phyloP scores from a whole-genome alignment of 768 basidiomycete genomes.

The Auriscalpium vulgare region DNA sequence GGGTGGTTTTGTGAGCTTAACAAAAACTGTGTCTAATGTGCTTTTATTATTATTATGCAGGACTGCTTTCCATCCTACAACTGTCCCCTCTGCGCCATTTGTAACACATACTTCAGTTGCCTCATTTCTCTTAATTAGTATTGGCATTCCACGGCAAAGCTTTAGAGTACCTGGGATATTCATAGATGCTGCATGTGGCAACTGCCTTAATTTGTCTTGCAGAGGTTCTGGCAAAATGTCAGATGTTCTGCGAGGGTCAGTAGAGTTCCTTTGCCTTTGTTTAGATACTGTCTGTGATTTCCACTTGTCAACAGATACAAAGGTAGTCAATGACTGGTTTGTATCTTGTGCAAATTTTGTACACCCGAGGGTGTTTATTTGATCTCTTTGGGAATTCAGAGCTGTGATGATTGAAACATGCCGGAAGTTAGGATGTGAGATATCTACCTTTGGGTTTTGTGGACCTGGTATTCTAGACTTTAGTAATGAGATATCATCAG shows the following conservation, averaged over 20 bases:
- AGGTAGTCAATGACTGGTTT: conserved; percentile 18
- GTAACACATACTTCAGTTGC: conserved; percentile 20
- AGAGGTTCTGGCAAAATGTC: not conserved
- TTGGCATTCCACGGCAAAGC: conserved; percentile 18
- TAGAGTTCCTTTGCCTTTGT: not conserved
- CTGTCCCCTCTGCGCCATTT: conserved; percentile 17
- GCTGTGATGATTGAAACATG: conserved; percentile 32
- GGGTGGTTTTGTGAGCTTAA: conserved; percentile 5
- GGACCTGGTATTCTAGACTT: conserved; percentile 17
- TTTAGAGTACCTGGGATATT: conserved; percentile 14
- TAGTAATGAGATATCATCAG: conserved; percentile 30
- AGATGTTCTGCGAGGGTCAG: not conserved
- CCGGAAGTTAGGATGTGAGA: conserved; percentile 19
- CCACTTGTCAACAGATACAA: conserved; percentile 18
- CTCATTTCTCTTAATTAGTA: conserved; percentile 16
- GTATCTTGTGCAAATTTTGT: conserved; percentile 26
- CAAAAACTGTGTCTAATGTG: conserved; percentile 10
- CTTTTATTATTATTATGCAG: not conserved
- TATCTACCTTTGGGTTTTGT: not conserved
- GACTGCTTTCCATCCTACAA: conserved; percentile 9
- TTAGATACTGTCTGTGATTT: not conserved
- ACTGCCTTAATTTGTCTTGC: conserved; percentile 17
- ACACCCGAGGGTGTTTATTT: conserved; percentile 26
- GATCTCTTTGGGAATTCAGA: conserved; percentile 30
- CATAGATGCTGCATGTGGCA: conserved; percentile 10